A percentile compares a stretch with the other conserved stretches of the same genome.
Evolutionary conservation across 2,329 filamentous ascomycete species (phyloP).

Genomic region (Torrubiella hemipterigena): DNA sequence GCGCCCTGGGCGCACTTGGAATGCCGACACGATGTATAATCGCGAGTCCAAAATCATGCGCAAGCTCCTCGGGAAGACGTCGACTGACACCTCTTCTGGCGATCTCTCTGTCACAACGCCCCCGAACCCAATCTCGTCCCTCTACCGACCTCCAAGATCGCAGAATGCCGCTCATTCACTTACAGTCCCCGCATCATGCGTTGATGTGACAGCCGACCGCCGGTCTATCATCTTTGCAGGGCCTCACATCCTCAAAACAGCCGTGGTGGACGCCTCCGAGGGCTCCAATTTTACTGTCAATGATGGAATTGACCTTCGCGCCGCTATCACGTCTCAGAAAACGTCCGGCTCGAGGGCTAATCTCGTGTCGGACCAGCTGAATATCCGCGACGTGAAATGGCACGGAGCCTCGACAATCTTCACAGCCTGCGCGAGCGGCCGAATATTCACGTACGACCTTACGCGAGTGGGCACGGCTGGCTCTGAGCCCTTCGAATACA

Average conservation of each 20-base stretch:
- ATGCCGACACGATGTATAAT: slow-evolving; percentile 32
- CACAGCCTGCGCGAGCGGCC: slow-evolving; percentile 51
- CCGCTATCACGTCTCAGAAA: slow-evolving; percentile 39
- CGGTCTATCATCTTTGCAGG: slow-evolving; percentile 45
- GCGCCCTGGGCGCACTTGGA: slow-evolving; percentile 17
- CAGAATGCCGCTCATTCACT: slow-evolving; percentile 43
- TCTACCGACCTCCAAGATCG: slow-evolving; percentile 40
- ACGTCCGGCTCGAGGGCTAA: slow-evolving; percentile 27
- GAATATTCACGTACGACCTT: slow-evolving; percentile 53
- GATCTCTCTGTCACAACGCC: slow-evolving; percentile 35
- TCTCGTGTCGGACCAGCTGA: slow-evolving; percentile 41
- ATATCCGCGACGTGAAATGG: slow-evolving; percentile 52
- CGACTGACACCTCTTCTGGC: slow-evolving; percentile 32
- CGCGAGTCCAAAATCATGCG: slow-evolving; percentile 46
- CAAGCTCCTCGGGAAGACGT: slow-evolving; percentile 44
- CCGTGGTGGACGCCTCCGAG: slow-evolving; percentile 37
- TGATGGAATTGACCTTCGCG: slow-evolving; percentile 46
- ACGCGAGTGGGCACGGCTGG: slow-evolving; percentile 32
- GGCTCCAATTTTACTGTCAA: slow-evolving; percentile 20
- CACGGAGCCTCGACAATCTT: slow-evolving; percentile 42
- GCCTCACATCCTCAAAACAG: slow-evolving; percentile 46
- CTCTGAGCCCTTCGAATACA: slow-evolving; percentile 36
- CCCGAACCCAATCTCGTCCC: slow-evolving; percentile 19
- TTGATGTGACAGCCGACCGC: slow-evolving; percentile 47
- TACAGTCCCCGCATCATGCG: slow-evolving; percentile 39